phyloP scores from a whole-genome alignment of 345 rosid genomes.

The Diplotaxis tenuifolia region DNA sequence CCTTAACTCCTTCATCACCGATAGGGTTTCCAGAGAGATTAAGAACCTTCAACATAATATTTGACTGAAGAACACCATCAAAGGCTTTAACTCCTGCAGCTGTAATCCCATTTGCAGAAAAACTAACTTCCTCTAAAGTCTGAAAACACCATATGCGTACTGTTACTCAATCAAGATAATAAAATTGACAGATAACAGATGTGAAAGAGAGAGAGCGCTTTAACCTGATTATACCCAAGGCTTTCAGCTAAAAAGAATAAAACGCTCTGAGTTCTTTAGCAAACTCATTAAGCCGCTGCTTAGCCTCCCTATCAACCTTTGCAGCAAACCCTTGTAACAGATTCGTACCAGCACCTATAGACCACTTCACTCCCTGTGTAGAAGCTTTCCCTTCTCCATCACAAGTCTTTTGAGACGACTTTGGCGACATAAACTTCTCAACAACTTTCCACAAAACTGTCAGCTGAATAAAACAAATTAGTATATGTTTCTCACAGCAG shows the following conservation, averaged over 20 bases:
- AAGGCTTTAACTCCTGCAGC: conserved; percentile 83
- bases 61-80: conserved; percentile 83
- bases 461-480: conserved; percentile 72
- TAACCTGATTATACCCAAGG: conserved; percentile 89
- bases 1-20: conserved; percentile 97
- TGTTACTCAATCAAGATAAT: conserved; percentile 8
- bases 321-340: conserved; percentile 61
- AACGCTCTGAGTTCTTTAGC: conserved; percentile 75
- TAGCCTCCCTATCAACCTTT: conserved; percentile 68
- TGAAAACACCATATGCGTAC: conserved; percentile 33
- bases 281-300: conserved; percentile 79
- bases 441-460: conserved; percentile 94
- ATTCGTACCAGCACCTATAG: conserved; percentile 77
- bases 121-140: conserved; percentile 91
- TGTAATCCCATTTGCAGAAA: conserved; percentile 94
- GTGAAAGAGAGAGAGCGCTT: conserved; percentile 10
- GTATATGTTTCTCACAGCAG: conserved; percentile 23
- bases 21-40: conserved; percentile 91
- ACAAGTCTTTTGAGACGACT: conserved; percentile 45
- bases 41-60: conserved; percentile 61
- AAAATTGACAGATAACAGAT: conserved; percentile 7
- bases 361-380: conserved; percentile 68
- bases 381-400: conserved; percentile 47
- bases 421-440: conserved; percentile 63
- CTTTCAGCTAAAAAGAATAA: conserved; percentile 80